Evolutionary conservation across 805 yeast species (phyloP), one percentile per base, ranked within the genome.

Genomic region (Candida coquimbonensis): DNA sequence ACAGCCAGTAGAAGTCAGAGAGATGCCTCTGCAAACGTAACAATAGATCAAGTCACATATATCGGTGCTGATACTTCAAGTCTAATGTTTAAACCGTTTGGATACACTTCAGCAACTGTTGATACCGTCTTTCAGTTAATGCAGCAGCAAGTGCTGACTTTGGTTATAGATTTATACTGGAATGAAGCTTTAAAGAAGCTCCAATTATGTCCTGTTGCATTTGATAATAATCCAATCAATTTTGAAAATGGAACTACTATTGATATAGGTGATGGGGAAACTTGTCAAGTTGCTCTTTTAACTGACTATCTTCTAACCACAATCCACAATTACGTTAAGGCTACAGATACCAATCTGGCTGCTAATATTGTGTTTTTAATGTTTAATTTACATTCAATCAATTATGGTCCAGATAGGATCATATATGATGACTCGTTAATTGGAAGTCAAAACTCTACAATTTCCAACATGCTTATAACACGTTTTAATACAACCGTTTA

Each of bases 81-180:
- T 2, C 65, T 62, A 0, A 35, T 75, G 2, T 70, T 66, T 44
- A 54, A 62, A 11, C 40, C 41, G 0, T 44, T 46, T 1, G 69
- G 72, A 0, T 72, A 70, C 39, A 64, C 61, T 9, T 36, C 59
- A 0, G 51, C 56, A 1, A 53, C 74, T 0, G 42, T 74, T 11
- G 26, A 40, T 1, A 46, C 50, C 2, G 51, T 74, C 2, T 43
- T 53, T 5, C 45, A 50, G 0, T 40, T 78, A 17, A 51, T 82
- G 38, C 53, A 59, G 34, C 60, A 61, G 2, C 85, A 85, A 0
- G 63, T 72, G 1, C 73, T 71, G 43, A 60, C 70, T 0, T 57
- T 79, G n/a, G 61, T 66, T 44, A 43, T 81, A 5, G 86, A 83
- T 54, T 45, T 81, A 26, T 81, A 80, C 58, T 75, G 78, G 70